Evolutionary conservation across 1,139 yeast genomes (phyloP), one percentile per base, ranked within the genome.

Genomic region (Scheffersomyces titani): DNA sequence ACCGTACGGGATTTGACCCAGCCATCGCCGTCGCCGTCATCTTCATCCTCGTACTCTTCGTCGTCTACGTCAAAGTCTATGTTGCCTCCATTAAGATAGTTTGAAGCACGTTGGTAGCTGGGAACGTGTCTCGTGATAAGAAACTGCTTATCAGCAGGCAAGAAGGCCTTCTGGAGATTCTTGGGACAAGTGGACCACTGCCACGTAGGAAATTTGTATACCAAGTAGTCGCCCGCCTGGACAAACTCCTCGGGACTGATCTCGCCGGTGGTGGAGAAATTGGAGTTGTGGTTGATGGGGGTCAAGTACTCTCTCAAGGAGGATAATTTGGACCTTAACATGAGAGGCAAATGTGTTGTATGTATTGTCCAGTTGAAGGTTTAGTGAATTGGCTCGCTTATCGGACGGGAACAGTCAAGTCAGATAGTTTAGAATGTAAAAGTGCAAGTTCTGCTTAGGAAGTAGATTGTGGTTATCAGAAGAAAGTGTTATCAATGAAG

Each of bases 181-280:
- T 82, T 77, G 20, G 96, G 88, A 9, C 92, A 87, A 3, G 87
- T 76, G 6, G 88, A 81, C 99, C 99, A 94, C 61, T 87, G 85
- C 99, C 99, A 94, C 0, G 98, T 96, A 1, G 99, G 98, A 71
- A 96, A 94, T 78, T 90, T 90, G 72, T 86, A 87, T 46, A 88
- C 94, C 59, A 94, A 76, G 70, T 90, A 92, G 67, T 93, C 97
- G n/a, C 98, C 98, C 5, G 98, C 97, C 55, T 77, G 80, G 9
- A 92, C 92, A 73, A 92, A 93, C 70, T 93, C 98, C 58, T 90
- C 97, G 2, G 98, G 98, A 1, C 97, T 89, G 55, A 94, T 88
- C 70, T 93, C 96, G 3, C 99, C 99, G 0, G 97, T 90, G 52
- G 82, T 75, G 55, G 86, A 80, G 74, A 92, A 94, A 49, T 94